Evolutionary conservation across 2,329 filamentous ascomycete species (phyloP), one percentile per base, ranked within the genome.

Genomic region (Claviceps sp.): DNA sequence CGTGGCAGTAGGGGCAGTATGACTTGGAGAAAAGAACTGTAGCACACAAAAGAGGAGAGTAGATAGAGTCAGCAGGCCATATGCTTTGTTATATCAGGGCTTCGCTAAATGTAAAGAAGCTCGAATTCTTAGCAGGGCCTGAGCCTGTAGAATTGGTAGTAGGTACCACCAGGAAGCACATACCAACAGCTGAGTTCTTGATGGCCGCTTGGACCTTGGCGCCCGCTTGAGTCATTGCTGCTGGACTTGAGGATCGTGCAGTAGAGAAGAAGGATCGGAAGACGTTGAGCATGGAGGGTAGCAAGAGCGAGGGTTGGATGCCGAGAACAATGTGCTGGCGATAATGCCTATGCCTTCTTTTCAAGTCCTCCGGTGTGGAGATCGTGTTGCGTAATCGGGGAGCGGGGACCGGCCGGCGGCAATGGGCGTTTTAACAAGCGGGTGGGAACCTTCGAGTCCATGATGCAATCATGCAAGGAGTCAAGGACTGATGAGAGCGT

Each of bases 1-100:
- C 76, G 53, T 72, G 77, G 78, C 91, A 97, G 79, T 95, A 94
- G 13, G 90, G 89, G 79, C 93, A 98, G 75, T 88, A 95, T 16
- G 85, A 88, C 76, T 98, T 98, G 71, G 85, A 90, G 79, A 98
- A 98, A 67, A 98, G 87, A 62, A 93, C 86, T 87, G 49, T 47
- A 22, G 36, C 20, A 20, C 16, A 22, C 8, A 8, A 16, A 20
- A 13, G 7, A 52, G 20, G 6, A 39, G 23, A 39, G 23, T 9
- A 43, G 5, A 23, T n/a, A 17, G 11, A 43, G 40, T 23, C 8
- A 43, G 20, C 17, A 44, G 40, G 17, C 4, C 8, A 3, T 34
- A 4, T 34, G 9, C 9, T 34, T 34, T 34, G 29, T 34, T 34
- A 11, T 34, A 11, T 34, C 9, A 34, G 9, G 4, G 9, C 26